Conservation (phyloP, 352 stramenopile genomes). For the Phytopythium chamaehyphon region DNA sequence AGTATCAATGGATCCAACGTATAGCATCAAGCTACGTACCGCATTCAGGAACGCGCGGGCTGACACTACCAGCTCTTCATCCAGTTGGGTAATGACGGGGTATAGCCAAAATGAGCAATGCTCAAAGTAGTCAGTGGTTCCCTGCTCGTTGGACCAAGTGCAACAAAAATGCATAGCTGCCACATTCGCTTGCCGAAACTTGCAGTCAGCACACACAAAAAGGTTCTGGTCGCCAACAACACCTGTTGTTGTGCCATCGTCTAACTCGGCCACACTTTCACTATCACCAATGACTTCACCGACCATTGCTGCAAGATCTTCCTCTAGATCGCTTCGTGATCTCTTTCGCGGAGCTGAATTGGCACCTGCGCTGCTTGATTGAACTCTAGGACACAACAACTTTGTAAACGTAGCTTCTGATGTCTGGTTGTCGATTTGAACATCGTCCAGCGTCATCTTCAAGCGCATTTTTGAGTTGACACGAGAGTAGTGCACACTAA, state of each 20-base stretch:
- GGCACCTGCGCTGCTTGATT: constrained; percentile 16
- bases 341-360: constrained; percentile 27
- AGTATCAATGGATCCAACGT: too few species aligned
- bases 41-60: constrained; percentile 70
- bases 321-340: constrained; percentile 36
- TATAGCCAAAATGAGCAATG: constrained; percentile 87
- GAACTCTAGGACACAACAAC: constrained; percentile 67
- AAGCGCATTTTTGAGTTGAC: constrained; percentile 82
- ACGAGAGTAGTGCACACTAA: constrained; percentile 73
- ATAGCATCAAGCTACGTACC: constrained; percentile 20
- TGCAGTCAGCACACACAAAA: constrained; percentile 83
- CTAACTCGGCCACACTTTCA: constrained; percentile 18
- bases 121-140: constrained; percentile 87
- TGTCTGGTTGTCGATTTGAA: constrained; percentile 88
- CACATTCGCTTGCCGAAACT: constrained; percentile 72
- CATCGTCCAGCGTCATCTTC: constrained; percentile 79
- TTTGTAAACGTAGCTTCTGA: constrained; percentile 84
- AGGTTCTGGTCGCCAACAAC: constrained; percentile 61
- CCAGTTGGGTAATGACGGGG: constrained; percentile 77
- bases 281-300: constrained; percentile 12
- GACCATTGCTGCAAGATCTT: constrained; percentile 46
- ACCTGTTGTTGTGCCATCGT: constrained; percentile 25
- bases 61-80: constrained; percentile 81
- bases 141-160: constrained; percentile 87
- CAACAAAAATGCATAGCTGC: constrained; percentile 87